Evolutionary conservation across 208 protist species (phyloP), one percentile per base, ranked within the genome.

Genomic region (Leishmania braziliensis): DNA sequence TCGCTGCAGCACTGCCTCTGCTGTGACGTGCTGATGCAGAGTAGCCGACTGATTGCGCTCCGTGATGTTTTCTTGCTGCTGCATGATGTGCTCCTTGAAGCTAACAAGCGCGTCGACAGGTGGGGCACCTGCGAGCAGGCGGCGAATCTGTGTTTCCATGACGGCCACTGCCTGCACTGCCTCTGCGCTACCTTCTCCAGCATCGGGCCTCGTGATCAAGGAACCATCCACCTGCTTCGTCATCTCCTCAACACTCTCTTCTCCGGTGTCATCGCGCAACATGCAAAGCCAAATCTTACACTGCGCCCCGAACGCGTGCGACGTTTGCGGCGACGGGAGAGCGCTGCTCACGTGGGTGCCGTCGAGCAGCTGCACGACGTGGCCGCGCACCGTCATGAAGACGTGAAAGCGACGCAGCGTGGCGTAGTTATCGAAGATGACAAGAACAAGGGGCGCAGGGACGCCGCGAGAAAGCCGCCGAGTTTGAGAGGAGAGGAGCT

Each of bases 381-480:
- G 90, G 4, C 92, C 92, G 0, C 92, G 90, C 70, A 95, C 78
- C 29, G 90, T 85, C 92, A 95, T 94, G 82, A 89, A 95, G 68
- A 91, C 81, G n/a, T 94, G 81, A 80, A 95, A 94, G 48, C 89
- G 84, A 39, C 86, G 85, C 9, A 95, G 85, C 5, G 78, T 82
- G n/a, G 75, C 75, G 83, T 94, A 94, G 70, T 79, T 80, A 65
- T 93, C 89, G 81, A 95, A 95, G 39, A 95, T 76, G 20, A 77
- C 87, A 1, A 95, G 83, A 3, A 90, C 71, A 1, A 94, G 85
- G 10, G 80, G 79, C 5, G 65, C 65, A 26, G 36, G 4, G 36
- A 18, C 58, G 56, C 79, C 71, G 48, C 79, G 26, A 56, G 50
- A 16, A 51, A 36, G 63, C 8, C 6, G 29, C 60, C 29, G 65